These are phyloP conservation scores for Cucurbitaria berberidis DNA, from an alignment of 2,329 filamentous ascomycete genomes.

Conservation along the genomic window DNA sequence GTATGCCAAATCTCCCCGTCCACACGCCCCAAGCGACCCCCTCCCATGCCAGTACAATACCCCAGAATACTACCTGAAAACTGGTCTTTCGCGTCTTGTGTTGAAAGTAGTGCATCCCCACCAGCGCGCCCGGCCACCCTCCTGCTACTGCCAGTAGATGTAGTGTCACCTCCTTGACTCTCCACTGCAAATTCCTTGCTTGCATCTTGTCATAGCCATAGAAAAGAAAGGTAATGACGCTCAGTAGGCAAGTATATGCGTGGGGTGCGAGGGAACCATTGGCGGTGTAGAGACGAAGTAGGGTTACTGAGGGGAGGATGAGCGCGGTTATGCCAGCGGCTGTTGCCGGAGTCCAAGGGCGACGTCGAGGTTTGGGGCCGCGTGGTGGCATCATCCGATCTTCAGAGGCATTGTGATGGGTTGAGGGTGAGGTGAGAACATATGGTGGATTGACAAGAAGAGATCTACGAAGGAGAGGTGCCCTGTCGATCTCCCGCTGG, in stretches of 20 bases:
- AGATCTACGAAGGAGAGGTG: background rate
- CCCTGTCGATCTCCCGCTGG: constrained; percentile 15
- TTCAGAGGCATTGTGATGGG: background rate
- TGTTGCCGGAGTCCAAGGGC: constrained; percentile 36
- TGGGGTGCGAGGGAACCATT: constrained; percentile 22
- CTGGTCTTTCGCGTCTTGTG: constrained; percentile 44
- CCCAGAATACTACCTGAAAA: constrained; percentile 42
- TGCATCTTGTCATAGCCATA: constrained; percentile 48
- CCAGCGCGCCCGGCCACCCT: constrained; percentile 44
- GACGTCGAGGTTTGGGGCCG: constrained; percentile 21
- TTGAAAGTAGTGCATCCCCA: constrained; percentile 45
- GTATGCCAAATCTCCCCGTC: constrained; percentile 11
- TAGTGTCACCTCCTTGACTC: constrained; percentile 40
- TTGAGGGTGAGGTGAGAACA: background rate
- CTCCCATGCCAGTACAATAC: constrained; percentile 39
- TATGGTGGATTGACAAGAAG: background rate
- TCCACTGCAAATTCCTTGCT: constrained; percentile 39
- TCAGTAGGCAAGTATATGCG: constrained; percentile 27
- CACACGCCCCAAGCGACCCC: constrained; percentile 30
- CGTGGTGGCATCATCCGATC: constrained; percentile 12
- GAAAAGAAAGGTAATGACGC: constrained; percentile 34
- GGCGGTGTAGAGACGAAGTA: constrained; percentile 46
- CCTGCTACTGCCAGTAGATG: constrained; percentile 38
- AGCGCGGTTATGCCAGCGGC: constrained; percentile 43
- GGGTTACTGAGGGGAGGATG: constrained; percentile 62